Base-by-base conservation (phyloP, 2,329 filamentous ascomycete species). In the Cladorrhinum sp. region DNA sequence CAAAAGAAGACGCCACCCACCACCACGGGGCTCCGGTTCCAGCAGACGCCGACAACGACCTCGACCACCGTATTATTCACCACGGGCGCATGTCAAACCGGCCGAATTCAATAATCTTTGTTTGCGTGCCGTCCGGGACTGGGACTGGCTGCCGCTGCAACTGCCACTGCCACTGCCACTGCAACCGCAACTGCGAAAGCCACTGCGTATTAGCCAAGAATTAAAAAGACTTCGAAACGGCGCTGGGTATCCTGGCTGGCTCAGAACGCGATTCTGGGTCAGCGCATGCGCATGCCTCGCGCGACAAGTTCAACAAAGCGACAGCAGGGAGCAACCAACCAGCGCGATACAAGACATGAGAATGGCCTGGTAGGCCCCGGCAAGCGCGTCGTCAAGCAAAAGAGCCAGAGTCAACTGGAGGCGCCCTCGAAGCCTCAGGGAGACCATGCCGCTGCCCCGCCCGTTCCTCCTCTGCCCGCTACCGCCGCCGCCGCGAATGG, bases 291-390 rank as follows among this genome's bases (percentile, higher is more conserved):
- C 81, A 86, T 86, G 83, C 82, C 83, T 86, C 83, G 83, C 74
- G 80, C 78, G 72, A 78, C 82, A 70, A 79, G 77, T 74, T 80
- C 80, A 74, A 75, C 79, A 74, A 86, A 86, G 81, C 82, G 83
- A 84, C 82, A 85, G 75, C 79, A 81, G 78, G 81, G 80, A 77
- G 80, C 80, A 73, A 77, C 77, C 67, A 88, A 81, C 78, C 83
- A 87, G 75, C 86, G 86, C 79, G 88, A 88, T 77, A 85, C 82
- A 72, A 86, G 89, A 76, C 89, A 96, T 79, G 92, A 96, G 79
- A 92, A 91, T 88, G 92, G 91, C 73, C 82, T 92, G 75, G 89
- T 92, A 82, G 87, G 87, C 71, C 86, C 89, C 57, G 88, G 88
- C 68, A 91, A 87, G 80, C 87, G 87, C 68, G 68, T 75, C 61